These are phyloP conservation scores for Solanum etuberosum DNA, from an alignment of 257 asterid genomes.

Conservation along the genomic window DNA sequence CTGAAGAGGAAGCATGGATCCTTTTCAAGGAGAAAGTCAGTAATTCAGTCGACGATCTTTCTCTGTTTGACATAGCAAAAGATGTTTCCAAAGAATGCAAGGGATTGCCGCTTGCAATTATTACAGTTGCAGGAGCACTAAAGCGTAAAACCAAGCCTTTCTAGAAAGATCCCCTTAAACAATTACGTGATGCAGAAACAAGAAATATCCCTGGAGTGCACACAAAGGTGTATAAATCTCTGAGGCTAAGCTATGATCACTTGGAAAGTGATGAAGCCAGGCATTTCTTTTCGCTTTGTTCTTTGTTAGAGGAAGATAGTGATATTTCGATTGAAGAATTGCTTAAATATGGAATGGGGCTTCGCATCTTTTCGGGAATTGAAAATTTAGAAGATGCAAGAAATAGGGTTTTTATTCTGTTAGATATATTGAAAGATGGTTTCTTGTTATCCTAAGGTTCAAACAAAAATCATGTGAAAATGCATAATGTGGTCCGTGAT, in stretches of 20 bases:
- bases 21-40: not conserved
- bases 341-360: not conserved
- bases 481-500: conserved; percentile 4
- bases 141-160: not conserved
- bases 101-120: conserved; percentile 9
- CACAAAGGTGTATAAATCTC: not conserved
- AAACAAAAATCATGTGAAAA: not conserved
- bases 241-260: conserved; percentile 4
- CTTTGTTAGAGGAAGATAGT: not conserved
- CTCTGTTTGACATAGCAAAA: not conserved
- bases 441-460: not conserved
- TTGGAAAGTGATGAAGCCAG: conserved; percentile 1
- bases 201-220: not conserved
- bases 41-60: not conserved
- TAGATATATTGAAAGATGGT: not conserved
- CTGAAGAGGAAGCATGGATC: not conserved
- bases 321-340: not conserved
- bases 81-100: not conserved
- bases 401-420: not conserved
- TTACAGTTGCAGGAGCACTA: not conserved
- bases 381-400: not conserved
- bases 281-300: conserved; percentile 1
- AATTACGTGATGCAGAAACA: not conserved
- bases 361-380: not conserved
- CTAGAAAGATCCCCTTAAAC: not conserved